Evolutionary conservation across 176 grass and related monocot genomes (phyloP).

Genomic region (Carex parvula): DNA sequence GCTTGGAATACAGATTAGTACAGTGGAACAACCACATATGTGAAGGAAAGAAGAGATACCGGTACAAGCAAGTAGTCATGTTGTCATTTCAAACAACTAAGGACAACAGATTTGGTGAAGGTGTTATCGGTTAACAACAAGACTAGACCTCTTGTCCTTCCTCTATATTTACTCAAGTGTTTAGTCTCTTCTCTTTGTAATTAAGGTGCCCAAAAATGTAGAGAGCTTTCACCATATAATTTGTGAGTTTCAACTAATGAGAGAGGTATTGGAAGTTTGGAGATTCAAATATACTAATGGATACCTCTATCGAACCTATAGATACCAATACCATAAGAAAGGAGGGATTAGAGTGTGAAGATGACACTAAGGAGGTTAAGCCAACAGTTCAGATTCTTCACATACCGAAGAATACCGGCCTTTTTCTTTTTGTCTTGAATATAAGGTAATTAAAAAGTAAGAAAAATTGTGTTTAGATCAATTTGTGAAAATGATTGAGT

Average conservation of each 20-base stretch:
- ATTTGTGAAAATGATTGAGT: background rate
- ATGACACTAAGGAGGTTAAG: background rate
- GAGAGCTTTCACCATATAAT: background rate
- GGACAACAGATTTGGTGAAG: conserved; percentile 11
- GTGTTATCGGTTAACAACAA: conserved; percentile 8
- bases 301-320: background rate
- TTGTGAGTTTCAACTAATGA: conserved; percentile 11
- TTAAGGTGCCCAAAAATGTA: conserved; percentile 6
- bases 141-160: background rate
- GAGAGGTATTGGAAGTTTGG: background rate
- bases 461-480: background rate
- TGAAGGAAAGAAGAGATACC: background rate
- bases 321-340: background rate
- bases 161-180: conserved; percentile 15
- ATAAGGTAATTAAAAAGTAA: conserved; percentile 21
- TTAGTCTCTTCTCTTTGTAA: background rate
- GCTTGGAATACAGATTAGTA: conserved; percentile 5
- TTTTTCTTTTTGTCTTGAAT: conserved; percentile 28
- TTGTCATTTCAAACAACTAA: conserved; percentile 18
- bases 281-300: background rate
- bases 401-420: background rate
- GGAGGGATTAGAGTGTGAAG: conserved; percentile 1
- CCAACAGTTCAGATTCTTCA: background rate
- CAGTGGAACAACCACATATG: background rate
- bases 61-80: conserved; percentile 14